Evolutionary conservation across 2,329 filamentous ascomycete genomes (phyloP).

Genomic region (Aureobasidium sp.): DNA sequence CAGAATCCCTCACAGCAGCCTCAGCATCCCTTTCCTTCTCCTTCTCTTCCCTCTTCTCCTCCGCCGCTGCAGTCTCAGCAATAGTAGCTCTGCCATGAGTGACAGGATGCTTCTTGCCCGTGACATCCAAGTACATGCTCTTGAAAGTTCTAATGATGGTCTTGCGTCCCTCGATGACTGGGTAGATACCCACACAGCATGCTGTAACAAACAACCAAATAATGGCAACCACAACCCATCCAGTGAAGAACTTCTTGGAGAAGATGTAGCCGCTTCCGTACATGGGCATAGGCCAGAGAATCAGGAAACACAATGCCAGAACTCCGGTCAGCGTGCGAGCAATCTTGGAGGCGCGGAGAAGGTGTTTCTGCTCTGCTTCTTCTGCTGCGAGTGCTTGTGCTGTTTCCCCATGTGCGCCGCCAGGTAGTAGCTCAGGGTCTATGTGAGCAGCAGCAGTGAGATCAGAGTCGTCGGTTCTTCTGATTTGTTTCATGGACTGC

Average conservation of each 20-base stretch:
- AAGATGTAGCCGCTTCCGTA: slow-evolving; percentile 79
- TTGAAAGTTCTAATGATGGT: slow-evolving; percentile 58
- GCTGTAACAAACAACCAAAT: slow-evolving; percentile 72
- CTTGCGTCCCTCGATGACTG: slow-evolving; percentile 68
- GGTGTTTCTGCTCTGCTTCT: slow-evolving; percentile 36
- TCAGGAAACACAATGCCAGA: slow-evolving; percentile 63
- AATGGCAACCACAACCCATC: slow-evolving; percentile 64
- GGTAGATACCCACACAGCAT: slow-evolving; percentile 71
- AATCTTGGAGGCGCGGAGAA: slow-evolving; percentile 41
- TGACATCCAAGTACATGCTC: slow-evolving; percentile 56
- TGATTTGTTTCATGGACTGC: slow-evolving; percentile 72
- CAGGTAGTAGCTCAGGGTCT: slow-evolving; percentile 58
- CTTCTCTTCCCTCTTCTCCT: slow-evolving; percentile 21
- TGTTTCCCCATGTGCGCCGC: slow-evolving; percentile 31
- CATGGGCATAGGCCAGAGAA: slow-evolving; percentile 90
- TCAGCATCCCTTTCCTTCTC: slow-evolving; percentile 24
- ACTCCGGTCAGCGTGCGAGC: slow-evolving; percentile 52
- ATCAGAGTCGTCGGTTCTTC: slow-evolving; percentile 70
- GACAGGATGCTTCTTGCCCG: slow-evolving; percentile 28
- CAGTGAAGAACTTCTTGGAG: slow-evolving; percentile 72
- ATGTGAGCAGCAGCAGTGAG: slow-evolving; percentile 56
- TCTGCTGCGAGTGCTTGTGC: slow-evolving; percentile 33
- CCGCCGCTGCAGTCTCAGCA: slow-evolving; percentile 24
- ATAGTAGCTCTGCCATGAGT: slow-evolving; percentile 27
- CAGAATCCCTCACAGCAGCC: neutral